phyloP scores from a whole-genome alignment of 106 monocot genomes.

The Phalaenopsis aphrodite region DNA sequence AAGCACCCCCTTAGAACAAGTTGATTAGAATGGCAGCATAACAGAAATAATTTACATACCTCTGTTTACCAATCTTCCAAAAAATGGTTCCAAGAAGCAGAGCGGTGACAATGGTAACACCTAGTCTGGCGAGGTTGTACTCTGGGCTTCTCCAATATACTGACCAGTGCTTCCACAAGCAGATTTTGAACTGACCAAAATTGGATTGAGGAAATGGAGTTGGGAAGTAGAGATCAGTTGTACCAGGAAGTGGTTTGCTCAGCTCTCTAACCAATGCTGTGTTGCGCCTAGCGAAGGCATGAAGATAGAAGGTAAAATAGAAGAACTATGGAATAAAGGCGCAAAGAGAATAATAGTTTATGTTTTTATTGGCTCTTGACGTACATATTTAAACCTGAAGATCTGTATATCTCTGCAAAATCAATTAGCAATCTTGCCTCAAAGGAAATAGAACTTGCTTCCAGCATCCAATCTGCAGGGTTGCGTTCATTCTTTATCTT shows the following conservation, averaged over 20 bases:
- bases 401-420: conserved; percentile 50
- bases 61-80: conserved; percentile 45
- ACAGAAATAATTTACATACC: conserved; percentile 13
- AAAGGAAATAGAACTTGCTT: conserved; percentile 44
- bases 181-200: conserved; percentile 29
- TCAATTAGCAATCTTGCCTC: conserved; percentile 49
- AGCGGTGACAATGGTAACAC: conserved; percentile 29
- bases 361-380: background rate
- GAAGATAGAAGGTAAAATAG: background rate
- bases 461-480: conserved; percentile 76
- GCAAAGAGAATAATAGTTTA: background rate
- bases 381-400: conserved; percentile 37
- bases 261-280: conserved; percentile 38
- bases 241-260: conserved; percentile 30
- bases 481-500: conserved; percentile 61
- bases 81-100: conserved; percentile 59
- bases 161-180: conserved; percentile 56
- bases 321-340: background rate
- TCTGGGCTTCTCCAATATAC: conserved; percentile 58
- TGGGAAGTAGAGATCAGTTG: conserved; percentile 35
- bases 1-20: too few relatives aligned
- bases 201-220: conserved; percentile 28
- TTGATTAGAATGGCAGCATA: background rate
- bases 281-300: conserved; percentile 33
- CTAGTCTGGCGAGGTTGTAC: conserved; percentile 39